Evolutionary conservation across 208 protist genomes (phyloP), one percentile per base, ranked within the genome.

Genomic region (Histomonas meleagridis): DNA sequence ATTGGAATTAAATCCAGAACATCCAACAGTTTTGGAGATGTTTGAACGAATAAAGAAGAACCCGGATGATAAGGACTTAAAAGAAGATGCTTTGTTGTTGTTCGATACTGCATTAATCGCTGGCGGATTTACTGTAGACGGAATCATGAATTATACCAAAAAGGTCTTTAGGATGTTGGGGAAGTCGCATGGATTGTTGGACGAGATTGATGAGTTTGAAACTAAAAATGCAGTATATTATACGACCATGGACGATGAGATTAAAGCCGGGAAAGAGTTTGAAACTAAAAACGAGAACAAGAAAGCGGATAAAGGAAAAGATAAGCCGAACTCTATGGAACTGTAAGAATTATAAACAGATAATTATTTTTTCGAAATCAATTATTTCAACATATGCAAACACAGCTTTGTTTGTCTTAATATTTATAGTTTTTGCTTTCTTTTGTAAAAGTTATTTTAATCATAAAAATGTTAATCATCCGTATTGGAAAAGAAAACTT

Each of bases 21-120:
- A 92, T 53, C 92, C 92, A 78, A 79, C 91, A 86, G 92, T 92
- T 35, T 70, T 70, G 26, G 92, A 92, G 21, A 32, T 92, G 14
- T 86, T 86, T 48, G 46, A 32, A n/a, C 51, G 76, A 28, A 86
- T 86, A 12, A 86, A 86, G 26, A 92, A 92, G 43, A 86, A 90
- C 16, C n/a, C 28, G 21, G 62, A 79, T 51, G 92, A 92, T 53
- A 21, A 10, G 4, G 26, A 92, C 5, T 5, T 79, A 7, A 32
- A 40, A 1, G 91, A 90, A 78, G 91, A 92, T 38, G 53, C 46
- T 32, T 18, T 43, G 35, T 62, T 92, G 12, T 21, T 92, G 7
- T 90, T 92, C 23, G 92, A 91, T 5, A 90, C 79, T n/a, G 92
- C 81, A 21, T 35, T 92, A 32, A 9, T 92, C 0, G 91, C 62